Evolutionary conservation across 2,329 filamentous ascomycete species (phyloP).

Genomic region (Fusarium napiforme): DNA sequence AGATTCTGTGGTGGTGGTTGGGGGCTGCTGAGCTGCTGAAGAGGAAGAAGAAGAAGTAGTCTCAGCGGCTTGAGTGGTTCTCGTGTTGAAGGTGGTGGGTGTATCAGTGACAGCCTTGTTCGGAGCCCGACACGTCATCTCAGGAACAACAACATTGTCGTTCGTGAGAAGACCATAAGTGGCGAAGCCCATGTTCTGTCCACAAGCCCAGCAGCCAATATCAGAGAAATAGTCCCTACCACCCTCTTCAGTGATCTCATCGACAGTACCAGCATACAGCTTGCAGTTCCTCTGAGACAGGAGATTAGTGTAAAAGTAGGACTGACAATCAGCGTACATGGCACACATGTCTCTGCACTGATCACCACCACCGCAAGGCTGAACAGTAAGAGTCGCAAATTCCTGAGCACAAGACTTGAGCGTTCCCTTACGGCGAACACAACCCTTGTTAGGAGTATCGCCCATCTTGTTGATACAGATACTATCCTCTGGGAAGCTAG

Average conservation of each 20-base stretch:
- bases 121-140: not conserved
- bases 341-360: constrained; percentile 7
- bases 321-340: constrained; percentile 6
- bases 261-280: not conserved
- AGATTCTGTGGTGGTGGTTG: not conserved
- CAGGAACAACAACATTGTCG: not conserved
- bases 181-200: constrained; percentile 8
- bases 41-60: not conserved
- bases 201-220: constrained; percentile 9
- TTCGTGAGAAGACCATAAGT: not conserved
- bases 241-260: not conserved
- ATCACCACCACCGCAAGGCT: not conserved
- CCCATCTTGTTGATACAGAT: constrained; percentile 16
- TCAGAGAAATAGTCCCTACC: constrained; percentile 4
- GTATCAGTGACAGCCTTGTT: not conserved
- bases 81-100: not conserved
- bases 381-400: not conserved
- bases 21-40: not conserved
- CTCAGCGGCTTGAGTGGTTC: not conserved
- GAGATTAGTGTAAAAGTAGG: not conserved
- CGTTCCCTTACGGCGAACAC: not conserved
- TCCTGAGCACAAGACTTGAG: constrained; percentile 10
- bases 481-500: not conserved
- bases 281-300: not conserved
- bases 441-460: not conserved